A percentile compares a stretch with the other conserved stretches of the same genome.
These are phyloP conservation scores for Wallacemonas collosoma DNA, from an alignment of 208 protist genomes.

Conservation along the genomic window DNA sequence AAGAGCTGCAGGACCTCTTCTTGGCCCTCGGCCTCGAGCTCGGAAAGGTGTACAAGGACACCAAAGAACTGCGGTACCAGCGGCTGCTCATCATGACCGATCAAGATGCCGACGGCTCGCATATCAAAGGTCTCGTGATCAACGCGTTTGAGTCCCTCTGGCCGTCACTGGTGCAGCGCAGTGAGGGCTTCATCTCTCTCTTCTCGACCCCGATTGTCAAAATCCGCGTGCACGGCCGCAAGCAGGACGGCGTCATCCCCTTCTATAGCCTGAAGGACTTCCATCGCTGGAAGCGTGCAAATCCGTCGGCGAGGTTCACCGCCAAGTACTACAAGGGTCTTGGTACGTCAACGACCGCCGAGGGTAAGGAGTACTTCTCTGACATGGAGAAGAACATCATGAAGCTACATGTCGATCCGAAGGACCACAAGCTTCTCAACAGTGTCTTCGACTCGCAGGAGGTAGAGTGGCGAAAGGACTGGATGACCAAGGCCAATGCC, in stretches of 20 bases:
- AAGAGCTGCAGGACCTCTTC: slow-evolving; percentile 93
- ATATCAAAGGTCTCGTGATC: slow-evolving; percentile 99
- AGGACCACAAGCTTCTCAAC: slow-evolving; percentile 95
- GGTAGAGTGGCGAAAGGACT: slow-evolving; percentile 98
- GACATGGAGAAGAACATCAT: slow-evolving; percentile 96
- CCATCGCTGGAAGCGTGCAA: slow-evolving; percentile 92
- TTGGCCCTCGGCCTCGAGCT: slow-evolving; percentile 80
- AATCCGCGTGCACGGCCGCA: slow-evolving; percentile 81
- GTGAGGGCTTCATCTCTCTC: slow-evolving; percentile 86
- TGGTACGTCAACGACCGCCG: slow-evolving; percentile 95
- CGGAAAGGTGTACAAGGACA: slow-evolving; percentile 72
- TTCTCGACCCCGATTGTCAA: slow-evolving; percentile 99
- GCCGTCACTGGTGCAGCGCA: slow-evolving; percentile 95
- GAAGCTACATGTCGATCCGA: slow-evolving; percentile 86
- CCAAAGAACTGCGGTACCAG: slow-evolving; percentile 97
- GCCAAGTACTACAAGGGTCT: slow-evolving; percentile 99
- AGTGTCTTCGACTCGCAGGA: slow-evolving; percentile 98
- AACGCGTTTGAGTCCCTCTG: slow-evolving; percentile 99
- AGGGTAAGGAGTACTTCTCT: slow-evolving; percentile 99
- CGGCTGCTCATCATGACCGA: slow-evolving; percentile 99
- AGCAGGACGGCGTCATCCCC: slow-evolving; percentile 58
- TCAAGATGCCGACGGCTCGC: slow-evolving; percentile 99
- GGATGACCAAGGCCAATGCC: slow-evolving; percentile 95
- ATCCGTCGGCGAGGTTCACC: slow-evolving; percentile 65
- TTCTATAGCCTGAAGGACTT: slow-evolving; percentile 99